Percentiles rank a stretch among this genome's conserved stretches.
These are phyloP conservation scores for Populus hybrid DNA, from an alignment of 441 rosid species.

Conservation along the genomic window DNA sequence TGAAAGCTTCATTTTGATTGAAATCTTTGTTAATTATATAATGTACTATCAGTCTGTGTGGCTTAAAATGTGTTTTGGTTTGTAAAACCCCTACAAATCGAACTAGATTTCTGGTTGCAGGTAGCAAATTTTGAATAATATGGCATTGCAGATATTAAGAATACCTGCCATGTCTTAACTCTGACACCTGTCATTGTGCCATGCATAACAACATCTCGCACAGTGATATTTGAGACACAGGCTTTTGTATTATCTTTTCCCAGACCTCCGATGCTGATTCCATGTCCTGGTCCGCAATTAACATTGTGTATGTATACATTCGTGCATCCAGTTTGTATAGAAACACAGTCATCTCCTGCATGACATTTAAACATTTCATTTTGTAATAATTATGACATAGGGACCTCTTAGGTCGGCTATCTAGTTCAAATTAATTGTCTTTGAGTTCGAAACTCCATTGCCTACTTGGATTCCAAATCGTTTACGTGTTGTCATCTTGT, in stretches of 20 bases:
- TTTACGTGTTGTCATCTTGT: neutral
- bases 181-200: constrained; percentile 92
- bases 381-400: constrained; percentile 9
- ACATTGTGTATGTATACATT: constrained; percentile 80
- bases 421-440: neutral
- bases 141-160: constrained; percentile 13
- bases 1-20: constrained; percentile 1
- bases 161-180: constrained; percentile 99
- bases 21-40: neutral
- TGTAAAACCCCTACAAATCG: neutral
- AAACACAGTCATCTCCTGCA: too few species aligned
- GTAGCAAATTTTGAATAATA: constrained; percentile 3
- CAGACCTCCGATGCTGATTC: constrained; percentile 95
- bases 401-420: neutral
- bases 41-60: constrained; percentile 3
- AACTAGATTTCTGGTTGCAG: neutral
- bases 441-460: neutral
- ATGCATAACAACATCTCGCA: constrained; percentile 75
- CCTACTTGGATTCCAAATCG: neutral
- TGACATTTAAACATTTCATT: constrained; percentile 18
- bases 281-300: constrained; percentile 98
- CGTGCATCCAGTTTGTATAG: constrained; percentile 95
- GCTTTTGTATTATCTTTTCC: constrained; percentile 82
- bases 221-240: constrained; percentile 91
- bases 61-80: neutral